phyloP scores from a whole-genome alignment of 2,329 filamentous ascomycete genomes.

The Penicillium digitatum region DNA sequence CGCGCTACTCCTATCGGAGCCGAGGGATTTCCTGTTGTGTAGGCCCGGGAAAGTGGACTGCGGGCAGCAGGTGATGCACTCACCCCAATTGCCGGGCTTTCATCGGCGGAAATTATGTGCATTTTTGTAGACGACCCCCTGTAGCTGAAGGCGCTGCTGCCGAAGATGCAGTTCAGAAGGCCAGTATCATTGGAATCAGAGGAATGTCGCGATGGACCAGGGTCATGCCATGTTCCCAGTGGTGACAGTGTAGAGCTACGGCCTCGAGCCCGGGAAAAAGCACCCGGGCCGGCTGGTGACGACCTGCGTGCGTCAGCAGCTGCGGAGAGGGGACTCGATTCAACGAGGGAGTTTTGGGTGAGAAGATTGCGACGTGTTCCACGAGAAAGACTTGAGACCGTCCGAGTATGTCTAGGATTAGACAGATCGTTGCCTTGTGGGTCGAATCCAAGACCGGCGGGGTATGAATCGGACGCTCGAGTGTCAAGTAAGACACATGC shows the following conservation, averaged over 20 bases:
- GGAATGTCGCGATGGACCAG: conserved; percentile 36
- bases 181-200: conserved; percentile 52
- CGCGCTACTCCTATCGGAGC: conserved; percentile 26
- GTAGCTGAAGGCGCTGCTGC: conserved; percentile 55
- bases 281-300: conserved; percentile 34
- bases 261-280: conserved; percentile 42
- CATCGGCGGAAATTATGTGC: conserved; percentile 51
- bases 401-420: conserved; percentile 34
- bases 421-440: conserved; percentile 31
- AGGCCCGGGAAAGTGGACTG: conserved; percentile 36
- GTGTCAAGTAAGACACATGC: conserved; percentile 47
- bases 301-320: conserved; percentile 33
- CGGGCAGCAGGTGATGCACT: conserved; percentile 30
- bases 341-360: conserved; percentile 34
- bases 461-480: conserved; percentile 29
- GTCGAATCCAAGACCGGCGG: conserved; percentile 37
- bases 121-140: conserved; percentile 59
- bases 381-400: conserved; percentile 38
- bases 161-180: conserved; percentile 58
- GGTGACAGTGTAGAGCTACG: conserved; percentile 46
- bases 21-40: conserved; percentile 37
- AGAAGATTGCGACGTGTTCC: conserved; percentile 33
- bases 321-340: conserved; percentile 33
- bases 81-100: conserved; percentile 26
- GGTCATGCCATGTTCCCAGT: conserved; percentile 30